Base-by-base conservation (phyloP, 495 filamentous ascomycete genomes). In the Cenococcum geophilum region DNA sequence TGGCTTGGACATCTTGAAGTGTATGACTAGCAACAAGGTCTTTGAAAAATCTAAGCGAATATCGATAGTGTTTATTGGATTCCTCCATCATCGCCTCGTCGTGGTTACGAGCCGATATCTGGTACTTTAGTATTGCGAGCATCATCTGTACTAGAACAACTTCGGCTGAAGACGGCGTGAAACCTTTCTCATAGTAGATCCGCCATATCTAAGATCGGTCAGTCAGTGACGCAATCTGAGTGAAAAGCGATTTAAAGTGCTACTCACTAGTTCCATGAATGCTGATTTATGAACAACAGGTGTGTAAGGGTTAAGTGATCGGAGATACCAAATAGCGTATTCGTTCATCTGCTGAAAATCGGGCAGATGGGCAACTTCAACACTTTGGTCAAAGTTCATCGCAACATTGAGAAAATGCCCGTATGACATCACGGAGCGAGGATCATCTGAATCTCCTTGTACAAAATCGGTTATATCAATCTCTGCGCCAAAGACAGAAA, bases 41-140 rank as follows among this genome's bases (percentile, higher is more conserved):
- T 53, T 80, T 82, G 60, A 87, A 82, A 72, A 85, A 83, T 63
- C 79, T 79, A 40, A 91, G 71, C 6, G 85, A 78, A 69, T 86
- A 90, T 63, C 88, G 85, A 61, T 90, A 91, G 71, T 91, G 88
- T 65, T 81, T 78, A 71, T 89, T 85, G 2, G 87, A 89, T 35
- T 80, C 73, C 54, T 83, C 83, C n/a, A 83, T 70, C 37, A 79
- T 74, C 5, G 74, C 70, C 23, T 73, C 70, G 64, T 84, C 77
- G 21, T 78, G 75, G 60, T 89, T 88, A 0, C 86, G 77, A 5
- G 81, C 72, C 21, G 84, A 83, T 59, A 83, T 86, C 66, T 92
- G 89, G 56, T 85, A 89, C 65, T 83, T 84, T 66, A 91, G 83
- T 45, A 85, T 86, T 18, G 87, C 86, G 65, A 91, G 86, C 52